Evolutionary conservation across 1,284 basidiomycete genomes (phyloP).

Genomic region (Cutaneotrichosporon curvatum): DNA sequence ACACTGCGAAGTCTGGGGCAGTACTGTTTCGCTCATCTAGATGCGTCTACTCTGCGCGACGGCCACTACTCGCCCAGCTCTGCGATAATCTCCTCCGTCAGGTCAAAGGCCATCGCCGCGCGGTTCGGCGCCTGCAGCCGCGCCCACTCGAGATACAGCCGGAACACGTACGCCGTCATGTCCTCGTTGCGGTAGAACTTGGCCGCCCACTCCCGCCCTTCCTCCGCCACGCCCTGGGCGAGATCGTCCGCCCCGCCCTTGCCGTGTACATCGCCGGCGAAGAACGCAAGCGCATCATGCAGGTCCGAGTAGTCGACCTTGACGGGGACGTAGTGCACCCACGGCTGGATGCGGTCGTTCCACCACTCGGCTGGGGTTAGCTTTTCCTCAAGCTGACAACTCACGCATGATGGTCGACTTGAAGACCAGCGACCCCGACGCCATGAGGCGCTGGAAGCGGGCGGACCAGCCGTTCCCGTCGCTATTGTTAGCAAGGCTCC

Average conservation of each 20-base stretch:
- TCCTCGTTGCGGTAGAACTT: constrained; percentile 41
- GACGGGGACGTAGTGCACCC: constrained; percentile 48
- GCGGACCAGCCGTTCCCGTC: constrained; percentile 66
- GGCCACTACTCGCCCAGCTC: no score
- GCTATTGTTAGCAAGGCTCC: no score
- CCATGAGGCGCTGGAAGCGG: constrained; percentile 51
- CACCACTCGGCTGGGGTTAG: constrained; percentile 38
- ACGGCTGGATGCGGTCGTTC: constrained; percentile 46
- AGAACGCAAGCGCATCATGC: constrained; percentile 41
- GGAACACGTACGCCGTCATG: constrained; percentile 42
- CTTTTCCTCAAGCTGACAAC: background rate
- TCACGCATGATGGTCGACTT: constrained; percentile 37
- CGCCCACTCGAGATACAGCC: constrained; percentile 43
- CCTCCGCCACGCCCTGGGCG: constrained; percentile 43
- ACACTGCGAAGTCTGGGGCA: no score
- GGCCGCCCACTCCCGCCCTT: constrained; percentile 42
- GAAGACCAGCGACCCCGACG: constrained; percentile 36
- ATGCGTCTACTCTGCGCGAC: no score
- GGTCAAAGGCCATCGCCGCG: constrained; percentile 25
- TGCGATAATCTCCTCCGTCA: constrained; percentile 11
- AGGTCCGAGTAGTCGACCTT: constrained; percentile 48
- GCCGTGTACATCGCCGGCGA: constrained; percentile 27
- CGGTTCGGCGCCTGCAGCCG: constrained; percentile 26
- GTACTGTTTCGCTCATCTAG: no score
- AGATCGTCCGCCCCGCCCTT: constrained; percentile 35